These are phyloP conservation scores for Sporothrix schenckii DNA, from an alignment of 2,329 filamentous ascomycete genomes.

Conservation along the genomic window DNA sequence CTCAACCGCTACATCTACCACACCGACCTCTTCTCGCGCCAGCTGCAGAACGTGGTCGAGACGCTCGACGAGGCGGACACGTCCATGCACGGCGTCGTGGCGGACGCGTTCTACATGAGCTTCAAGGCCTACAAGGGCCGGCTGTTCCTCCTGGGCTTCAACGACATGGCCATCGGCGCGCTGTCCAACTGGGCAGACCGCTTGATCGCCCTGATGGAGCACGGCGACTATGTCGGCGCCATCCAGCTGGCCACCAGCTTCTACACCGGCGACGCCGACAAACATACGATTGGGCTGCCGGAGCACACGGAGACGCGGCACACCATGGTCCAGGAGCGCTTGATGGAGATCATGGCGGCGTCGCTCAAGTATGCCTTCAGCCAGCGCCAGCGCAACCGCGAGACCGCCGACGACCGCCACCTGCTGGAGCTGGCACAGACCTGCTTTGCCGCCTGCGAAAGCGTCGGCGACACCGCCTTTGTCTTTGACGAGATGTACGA, in stretches of 20 bases:
- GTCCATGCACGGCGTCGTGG: constrained; percentile 92
- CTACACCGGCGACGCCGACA: constrained; percentile 88
- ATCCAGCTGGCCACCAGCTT: constrained; percentile 90
- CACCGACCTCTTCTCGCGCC: constrained; percentile 82
- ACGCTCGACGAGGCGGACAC: constrained; percentile 83
- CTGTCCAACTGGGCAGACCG: constrained; percentile 97
- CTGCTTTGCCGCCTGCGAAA: constrained; percentile 81
- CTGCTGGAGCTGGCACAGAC: constrained; percentile 78
- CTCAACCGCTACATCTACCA: constrained; percentile 93
- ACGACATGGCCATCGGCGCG: constrained; percentile 86
- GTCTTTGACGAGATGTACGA: constrained; percentile 90
- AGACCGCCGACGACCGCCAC: constrained; percentile 57
- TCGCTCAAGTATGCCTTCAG: constrained; percentile 88
- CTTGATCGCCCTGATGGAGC: constrained; percentile 89
- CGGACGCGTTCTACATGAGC: constrained; percentile 98
- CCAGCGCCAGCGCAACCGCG: constrained; percentile 58
- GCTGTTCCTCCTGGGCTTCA: constrained; percentile 89
- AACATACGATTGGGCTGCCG: constrained; percentile 88
- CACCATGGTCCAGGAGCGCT: constrained; percentile 80
- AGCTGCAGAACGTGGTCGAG: constrained; percentile 83
- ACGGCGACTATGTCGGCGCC: constrained; percentile 91
- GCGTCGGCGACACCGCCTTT: constrained; percentile 76
- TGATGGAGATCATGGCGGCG: constrained; percentile 90
- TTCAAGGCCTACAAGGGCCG: constrained; percentile 94
- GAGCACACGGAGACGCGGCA: constrained; percentile 78